phyloP scores from a whole-genome alignment of 176 grass and related monocot genomes.

The Neostapfia colusana region DNA sequence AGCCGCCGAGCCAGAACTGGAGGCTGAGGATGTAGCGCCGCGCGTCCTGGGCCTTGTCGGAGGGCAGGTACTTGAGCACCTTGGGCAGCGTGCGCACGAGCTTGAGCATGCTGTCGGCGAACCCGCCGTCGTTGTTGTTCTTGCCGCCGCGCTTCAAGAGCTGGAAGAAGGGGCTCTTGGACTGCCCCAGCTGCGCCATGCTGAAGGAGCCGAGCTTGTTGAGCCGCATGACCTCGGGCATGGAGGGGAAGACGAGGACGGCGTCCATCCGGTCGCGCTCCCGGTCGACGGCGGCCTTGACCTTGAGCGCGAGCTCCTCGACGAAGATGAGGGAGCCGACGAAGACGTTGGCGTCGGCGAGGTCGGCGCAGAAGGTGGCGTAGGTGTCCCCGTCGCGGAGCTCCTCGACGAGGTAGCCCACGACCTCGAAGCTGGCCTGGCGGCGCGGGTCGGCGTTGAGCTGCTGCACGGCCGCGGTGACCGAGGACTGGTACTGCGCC shows the following conservation, averaged over 20 bases:
- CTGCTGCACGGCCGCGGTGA: conserved; percentile 69
- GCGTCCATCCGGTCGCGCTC: conserved; percentile 90
- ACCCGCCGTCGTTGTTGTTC: conserved; percentile 74
- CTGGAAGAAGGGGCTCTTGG: conserved; percentile 99
- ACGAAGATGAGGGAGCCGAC: conserved; percentile 99
- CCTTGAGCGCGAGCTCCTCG: conserved; percentile 96
- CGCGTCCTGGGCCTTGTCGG: conserved; percentile 99
- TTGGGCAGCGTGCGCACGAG: conserved; percentile 93
- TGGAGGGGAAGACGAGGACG: conserved; percentile 95
- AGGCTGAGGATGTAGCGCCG: conserved; percentile 95
- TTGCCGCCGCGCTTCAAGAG: conserved; percentile 98
- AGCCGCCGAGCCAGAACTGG: conserved; percentile 99
- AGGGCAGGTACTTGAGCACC: conserved; percentile 97
- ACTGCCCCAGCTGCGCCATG: conserved; percentile 98
- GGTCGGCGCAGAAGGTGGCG: conserved; percentile 70
- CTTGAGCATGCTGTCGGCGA: conserved; percentile 99
- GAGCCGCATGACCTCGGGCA: conserved; percentile 98
- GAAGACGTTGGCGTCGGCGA: conserved; percentile 86
- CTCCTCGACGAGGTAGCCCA: conserved; percentile 93
- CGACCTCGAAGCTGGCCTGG: conserved; percentile 78
- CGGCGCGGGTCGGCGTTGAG: conserved; percentile 67
- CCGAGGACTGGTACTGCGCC: conserved; percentile 97
- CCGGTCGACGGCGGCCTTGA: conserved; percentile 65
- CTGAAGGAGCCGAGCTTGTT: conserved; percentile 99
- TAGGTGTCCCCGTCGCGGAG: conserved; percentile 78